These are phyloP conservation scores for Smallanthus sonchifolius DNA, from an alignment of 129 eudicot species.

Conservation along the genomic window DNA sequence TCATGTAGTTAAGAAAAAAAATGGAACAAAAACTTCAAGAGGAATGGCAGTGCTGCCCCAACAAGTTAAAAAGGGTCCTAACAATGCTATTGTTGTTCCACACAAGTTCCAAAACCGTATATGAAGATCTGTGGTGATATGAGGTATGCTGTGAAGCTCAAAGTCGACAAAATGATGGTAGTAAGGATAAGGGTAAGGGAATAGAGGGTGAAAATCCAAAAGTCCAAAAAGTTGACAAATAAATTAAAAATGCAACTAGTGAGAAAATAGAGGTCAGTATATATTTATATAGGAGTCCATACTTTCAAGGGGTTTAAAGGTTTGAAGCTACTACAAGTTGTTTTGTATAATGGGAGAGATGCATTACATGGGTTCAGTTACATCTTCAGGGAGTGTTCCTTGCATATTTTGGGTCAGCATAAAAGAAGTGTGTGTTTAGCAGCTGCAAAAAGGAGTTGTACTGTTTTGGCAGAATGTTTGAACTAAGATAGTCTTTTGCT, in stretches of 20 bases:
- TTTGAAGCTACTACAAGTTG: neutral
- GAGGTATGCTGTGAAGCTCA: neutral
- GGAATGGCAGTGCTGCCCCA: neutral
- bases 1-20: neutral
- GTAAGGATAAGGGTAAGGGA: neutral
- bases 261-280: neutral
- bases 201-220: neutral
- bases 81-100: neutral
- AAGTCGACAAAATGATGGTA: slow-evolving; percentile 1
- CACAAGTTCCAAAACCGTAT: neutral
- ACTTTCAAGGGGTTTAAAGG: neutral
- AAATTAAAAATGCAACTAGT: neutral
- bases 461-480: neutral
- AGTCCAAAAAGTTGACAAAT: neutral
- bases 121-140: neutral
- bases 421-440: neutral
- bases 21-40: slow-evolving; percentile 1
- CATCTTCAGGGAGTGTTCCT: neutral
- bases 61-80: neutral
- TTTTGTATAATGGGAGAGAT: neutral
- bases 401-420: neutral
- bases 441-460: neutral
- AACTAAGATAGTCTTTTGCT: neutral
- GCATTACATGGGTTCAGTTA: neutral
- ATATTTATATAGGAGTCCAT: neutral